Evolutionary conservation across 257 asterid species (phyloP), one percentile per base, ranked within the genome.

Genomic region (Nicotiana otophora): DNA sequence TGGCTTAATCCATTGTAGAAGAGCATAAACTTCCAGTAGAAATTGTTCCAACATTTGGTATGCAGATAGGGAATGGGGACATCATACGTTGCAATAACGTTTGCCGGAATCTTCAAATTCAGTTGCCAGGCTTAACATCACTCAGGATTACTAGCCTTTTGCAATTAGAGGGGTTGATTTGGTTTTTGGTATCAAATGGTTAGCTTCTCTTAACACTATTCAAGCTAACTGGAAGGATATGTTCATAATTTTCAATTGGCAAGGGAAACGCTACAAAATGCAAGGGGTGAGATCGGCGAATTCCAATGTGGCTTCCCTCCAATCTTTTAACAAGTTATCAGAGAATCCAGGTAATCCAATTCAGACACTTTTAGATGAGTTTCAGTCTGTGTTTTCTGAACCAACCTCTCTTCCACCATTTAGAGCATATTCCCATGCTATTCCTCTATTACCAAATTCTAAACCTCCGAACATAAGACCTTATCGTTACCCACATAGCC

Each of bases 221-320:
- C 83, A 84, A 74, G 82, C 39, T 1, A 84, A 81, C 19, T 84
- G 82, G 84, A 62, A 75, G 42, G 67, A 23, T 14, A 84, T 80
- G 82, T 81, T 70, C 19, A 5, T 70, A 20, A 81, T 69, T n/a
- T 70, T 81, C 46, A 23, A 39, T 10, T 28, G 61, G 16, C 20
- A 84, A 15, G 78, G 84, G 15, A 62, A 23, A 9, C 6, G 39
- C 5, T 84, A 58, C 9, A 84, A 67, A 23, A 1, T 84, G 17
- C 68, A 80, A n/a, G 81, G 81, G 0, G 20, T 78, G 11, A 69
- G 48, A 0, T 2, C 15, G 14, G 28, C 5, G 9, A 14, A 5
- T 20, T 9, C 19, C 4, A 5, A 7, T 5, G 16, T 8, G 4
- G 26, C 69, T 78, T 3, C 12, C 1, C 23, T 26, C n/a, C 64